Evolutionary conservation across 2,329 filamentous ascomycete genomes (phyloP), one percentile per base, ranked within the genome.

Genomic region (Ophiostoma triangulosporum): DNA sequence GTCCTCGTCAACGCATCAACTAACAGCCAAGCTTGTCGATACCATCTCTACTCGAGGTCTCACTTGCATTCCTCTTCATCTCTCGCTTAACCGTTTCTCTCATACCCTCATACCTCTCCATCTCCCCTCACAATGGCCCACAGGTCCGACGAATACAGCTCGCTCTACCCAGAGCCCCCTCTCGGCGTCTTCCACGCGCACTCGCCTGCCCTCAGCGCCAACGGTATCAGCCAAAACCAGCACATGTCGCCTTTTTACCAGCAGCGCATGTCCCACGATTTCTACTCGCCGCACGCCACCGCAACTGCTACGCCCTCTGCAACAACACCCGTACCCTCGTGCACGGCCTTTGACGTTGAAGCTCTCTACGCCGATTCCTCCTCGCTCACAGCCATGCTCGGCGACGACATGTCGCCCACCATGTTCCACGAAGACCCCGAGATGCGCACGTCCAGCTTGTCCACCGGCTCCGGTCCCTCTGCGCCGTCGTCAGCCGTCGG

Each of bases 401-500:
- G 50, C 61, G 67, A 65, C 60, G 69, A 69, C 57, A 65, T 70
- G 54, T 78, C 75, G 9, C 75, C 75, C 8, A 65, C 68, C 55
- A 66, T 72, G 58, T 77, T 73, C 43, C 26, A 46, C 20, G 77
- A 79, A 40, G 76, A 79, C 51, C 63, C 66, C 56, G 75, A 78
- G 20, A 64, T 74, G 63, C 67, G 69, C 55, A 62, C 75, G 24
- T 72, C 75, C 51, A 80, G 74, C 63, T 73, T 76, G 57, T 88
- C 75, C 57, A 80, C 75, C 56, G 74, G 73, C 24, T 84, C 78
- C 55, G 81, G 68, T 54, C 77, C 71, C 51, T 86, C 83, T 51
- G 79, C 78, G 4, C 72, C 81, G 6, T 85, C 82, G 1, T 86
- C 83, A 8, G 79, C 78, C 52, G 76, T 82, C 57, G 81, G 81